phyloP scores from a whole-genome alignment of 2,329 filamentous ascomycete genomes.

The Colletotrichum simmondsii region DNA sequence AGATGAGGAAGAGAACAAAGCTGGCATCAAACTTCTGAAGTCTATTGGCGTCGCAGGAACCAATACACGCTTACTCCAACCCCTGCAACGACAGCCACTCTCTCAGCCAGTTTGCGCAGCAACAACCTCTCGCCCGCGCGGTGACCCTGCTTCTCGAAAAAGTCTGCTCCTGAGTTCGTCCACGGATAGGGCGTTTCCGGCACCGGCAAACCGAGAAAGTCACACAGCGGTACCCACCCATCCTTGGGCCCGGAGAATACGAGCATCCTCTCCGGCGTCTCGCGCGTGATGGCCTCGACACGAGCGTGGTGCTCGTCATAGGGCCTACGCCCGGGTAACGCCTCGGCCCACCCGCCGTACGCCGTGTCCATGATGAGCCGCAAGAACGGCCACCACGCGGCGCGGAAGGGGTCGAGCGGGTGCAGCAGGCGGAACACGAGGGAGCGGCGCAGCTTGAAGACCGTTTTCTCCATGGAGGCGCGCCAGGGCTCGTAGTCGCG shows the following conservation, averaged over 20 bases:
- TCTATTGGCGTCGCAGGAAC: background rate
- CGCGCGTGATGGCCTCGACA: no score
- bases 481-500: background rate
- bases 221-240: background rate
- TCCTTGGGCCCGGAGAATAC: background rate
- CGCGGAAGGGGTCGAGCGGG: background rate
- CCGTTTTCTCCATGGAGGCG: no score
- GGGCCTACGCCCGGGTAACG: background rate
- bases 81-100: background rate
- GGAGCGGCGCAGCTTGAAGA: background rate
- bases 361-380: constrained; percentile 4
- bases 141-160: background rate
- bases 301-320: no score
- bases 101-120: background rate
- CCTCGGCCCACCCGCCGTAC: constrained; percentile 3
- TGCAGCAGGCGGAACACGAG: constrained; percentile 1
- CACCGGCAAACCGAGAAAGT: background rate
- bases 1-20: background rate
- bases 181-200: background rate
- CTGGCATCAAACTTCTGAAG: background rate
- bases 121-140: background rate
- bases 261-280: background rate
- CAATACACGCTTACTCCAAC: background rate
- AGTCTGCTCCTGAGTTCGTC: background rate
- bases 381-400: background rate